phyloP scores from a whole-genome alignment of 306 rosid species.

The Ammopiptanthus mongolicus region DNA sequence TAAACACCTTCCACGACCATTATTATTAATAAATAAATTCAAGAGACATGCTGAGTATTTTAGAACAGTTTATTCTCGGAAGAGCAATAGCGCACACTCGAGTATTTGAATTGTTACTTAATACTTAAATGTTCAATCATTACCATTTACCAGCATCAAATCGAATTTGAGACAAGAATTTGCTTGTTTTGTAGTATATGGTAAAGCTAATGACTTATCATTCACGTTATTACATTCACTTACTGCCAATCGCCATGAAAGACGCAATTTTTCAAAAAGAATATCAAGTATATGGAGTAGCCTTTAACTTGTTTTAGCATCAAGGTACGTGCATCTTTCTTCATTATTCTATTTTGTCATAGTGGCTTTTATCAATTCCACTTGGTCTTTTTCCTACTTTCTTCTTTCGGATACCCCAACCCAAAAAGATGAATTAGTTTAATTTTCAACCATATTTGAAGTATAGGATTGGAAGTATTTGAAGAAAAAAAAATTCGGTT shows the following conservation, averaged over 20 bases:
- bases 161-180: background rate
- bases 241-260: background rate
- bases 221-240: background rate
- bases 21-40: too few species aligned
- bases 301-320: background rate
- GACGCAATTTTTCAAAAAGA: background rate
- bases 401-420: background rate
- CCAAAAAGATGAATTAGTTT: background rate
- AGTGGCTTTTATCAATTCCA: background rate
- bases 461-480: background rate
- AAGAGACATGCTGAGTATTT: too few species aligned
- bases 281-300: background rate
- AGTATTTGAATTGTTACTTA: background rate
- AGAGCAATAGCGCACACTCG: too few species aligned
- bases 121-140: background rate
- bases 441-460: background rate
- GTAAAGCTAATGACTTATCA: background rate
- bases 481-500: too few species aligned
- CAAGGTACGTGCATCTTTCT: background rate
- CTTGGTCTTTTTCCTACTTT: background rate
- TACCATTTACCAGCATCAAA: background rate
- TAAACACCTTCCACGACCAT: too few species aligned
- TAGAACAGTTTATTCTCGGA: too few species aligned
- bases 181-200: background rate
- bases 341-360: background rate